Evolutionary conservation across 2,329 filamentous ascomycete genomes (phyloP), one percentile per base, ranked within the genome.

Genomic region (Bipolaris zeicola): DNA sequence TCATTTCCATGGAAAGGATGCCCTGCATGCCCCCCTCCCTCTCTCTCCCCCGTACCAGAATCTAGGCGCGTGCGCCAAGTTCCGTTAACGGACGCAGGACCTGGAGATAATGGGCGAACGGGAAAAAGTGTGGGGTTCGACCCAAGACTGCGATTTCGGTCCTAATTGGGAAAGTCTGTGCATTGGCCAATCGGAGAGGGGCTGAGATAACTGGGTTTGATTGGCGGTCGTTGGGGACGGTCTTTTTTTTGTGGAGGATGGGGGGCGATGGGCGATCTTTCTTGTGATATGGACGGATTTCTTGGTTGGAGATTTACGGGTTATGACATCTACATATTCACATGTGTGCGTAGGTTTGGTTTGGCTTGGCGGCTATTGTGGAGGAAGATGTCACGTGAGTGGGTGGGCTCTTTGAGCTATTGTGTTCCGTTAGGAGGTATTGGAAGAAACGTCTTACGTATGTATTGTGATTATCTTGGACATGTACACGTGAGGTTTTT

Each of bases 131-230:
- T 49, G 46, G 46, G 46, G 36, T 31, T 31, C n/a, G 34, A 16
- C n/a, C 45, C 45, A 38, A 38, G 33, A 24, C 45, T 38, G 47
- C 36, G 37, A 50, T 41, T 41, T 50, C 26, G 47, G 16, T 31
- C 47, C 47, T 50, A 24, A 50, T 50, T 16, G 24, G 47, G 47
- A 50, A 50, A 50, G 34, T 48, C n/a, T 38, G 45, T 48, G 45
- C 45, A 31, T 48, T 20, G 34, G n/a, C 45, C 45, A 48, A 48
- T 48, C 45, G 34, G 34, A 31, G 34, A 31, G 31, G 39, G 22
- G 5, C 8, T n/a, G 22, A 22, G 22, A 26, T 42, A 28, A 28
- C 26, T 8, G 38, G 13, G 16, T 16, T 7, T n/a, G 39, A 22
- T n/a, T 42, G n/a, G 39, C 22, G 39, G 39, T 42, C 39, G 39